Base-by-base conservation (phyloP, 352 stramenopile species). In the Globisporangium rhizosaccharum region DNA sequence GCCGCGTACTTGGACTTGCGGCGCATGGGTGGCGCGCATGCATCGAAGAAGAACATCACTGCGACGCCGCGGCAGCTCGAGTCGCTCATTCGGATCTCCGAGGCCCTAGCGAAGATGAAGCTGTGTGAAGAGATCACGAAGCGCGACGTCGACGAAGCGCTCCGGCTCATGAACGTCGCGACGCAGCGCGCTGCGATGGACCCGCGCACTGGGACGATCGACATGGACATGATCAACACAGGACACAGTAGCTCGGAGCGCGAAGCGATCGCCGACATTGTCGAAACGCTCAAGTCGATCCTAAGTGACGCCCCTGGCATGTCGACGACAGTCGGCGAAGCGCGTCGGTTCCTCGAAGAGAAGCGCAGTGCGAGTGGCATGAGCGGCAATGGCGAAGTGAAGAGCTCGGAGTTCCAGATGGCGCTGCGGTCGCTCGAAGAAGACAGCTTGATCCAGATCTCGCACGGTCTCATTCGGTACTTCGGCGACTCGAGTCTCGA, bases 171-270 rank as follows among this genome's bases (percentile, higher is more conserved):
- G 94, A 97, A 97, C 58, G 91, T 98, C 49, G 97, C 97, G 8
- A 99, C 97, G 12, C 96, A 99, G 71, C 89, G 86, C 42, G 93
- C 97, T 9, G 97, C 97, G 14, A 99, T 98, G 65, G 97, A 99
- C 67, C 96, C 97, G 36, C 76, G 92, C 46, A 99, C 97, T 2
- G 97, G 97, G 39, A 94, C 92, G n/a, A 99, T 99, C 68, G 97
- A 99, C 73, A 99, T 99, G 97, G 97, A 99, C 71, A 98, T 98
- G 91, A 98, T 99, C 70, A 96, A 96, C 53, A 99, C 96, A 6
- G 96, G 96, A 23, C 80, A 96, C 62, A 95, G 84, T 56, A 88
- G 85, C 41, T 73, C 89, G 9, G 95, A 98, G 67, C 86, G 94
- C 18, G 84, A 98, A 57, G 73, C 80, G 6, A 69, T 92, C 12